These are phyloP conservation scores for Zizania palustris DNA, from an alignment of 202 grass and related monocot genomes.

Conservation along the genomic window DNA sequence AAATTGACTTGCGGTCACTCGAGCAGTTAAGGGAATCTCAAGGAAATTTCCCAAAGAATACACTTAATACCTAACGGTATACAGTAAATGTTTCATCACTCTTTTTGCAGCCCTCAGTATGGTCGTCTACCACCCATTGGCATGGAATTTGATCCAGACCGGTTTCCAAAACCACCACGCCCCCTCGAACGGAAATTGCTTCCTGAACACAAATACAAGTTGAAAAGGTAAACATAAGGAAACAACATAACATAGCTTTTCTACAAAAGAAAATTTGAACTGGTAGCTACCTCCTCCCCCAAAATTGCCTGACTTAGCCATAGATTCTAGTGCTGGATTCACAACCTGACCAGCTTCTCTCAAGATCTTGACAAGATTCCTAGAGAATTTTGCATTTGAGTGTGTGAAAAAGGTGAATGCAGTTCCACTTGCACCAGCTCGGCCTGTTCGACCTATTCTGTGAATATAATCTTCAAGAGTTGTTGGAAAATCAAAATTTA, in stretches of 20 bases:
- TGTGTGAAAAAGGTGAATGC: conserved; percentile 90
- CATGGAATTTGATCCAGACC: conserved; percentile 63
- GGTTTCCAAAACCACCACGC: conserved; percentile 60
- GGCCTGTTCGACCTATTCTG: conserved; percentile 94
- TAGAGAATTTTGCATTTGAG: conserved; percentile 71
- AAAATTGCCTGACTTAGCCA: conserved; percentile 54
- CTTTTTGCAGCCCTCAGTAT: conserved; percentile 37
- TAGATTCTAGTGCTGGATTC: conserved; percentile 69
- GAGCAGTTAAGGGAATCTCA: not conserved
- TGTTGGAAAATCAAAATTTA: conserved; percentile 98
- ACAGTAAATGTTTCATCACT: conserved; percentile 4
- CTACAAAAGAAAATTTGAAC: not conserved
- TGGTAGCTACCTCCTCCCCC: conserved; percentile 52
- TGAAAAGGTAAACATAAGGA: not conserved
- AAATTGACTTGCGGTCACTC: conserved; percentile 15
- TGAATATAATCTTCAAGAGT: conserved; percentile 97
- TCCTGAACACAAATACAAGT: conserved; percentile 41
- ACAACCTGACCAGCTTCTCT: conserved; percentile 81
- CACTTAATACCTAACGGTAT: conserved; percentile 46
- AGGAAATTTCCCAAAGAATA: conserved; percentile 42
- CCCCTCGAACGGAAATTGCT: conserved; percentile 69
- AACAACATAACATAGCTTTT: not conserved
- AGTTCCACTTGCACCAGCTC: conserved; percentile 87
- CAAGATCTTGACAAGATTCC: conserved; percentile 84
- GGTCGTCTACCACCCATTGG: conserved; percentile 52